Evolutionary conservation across 164 flowering plant species (phyloP).

Genomic region (Buxus sempervirens): DNA sequence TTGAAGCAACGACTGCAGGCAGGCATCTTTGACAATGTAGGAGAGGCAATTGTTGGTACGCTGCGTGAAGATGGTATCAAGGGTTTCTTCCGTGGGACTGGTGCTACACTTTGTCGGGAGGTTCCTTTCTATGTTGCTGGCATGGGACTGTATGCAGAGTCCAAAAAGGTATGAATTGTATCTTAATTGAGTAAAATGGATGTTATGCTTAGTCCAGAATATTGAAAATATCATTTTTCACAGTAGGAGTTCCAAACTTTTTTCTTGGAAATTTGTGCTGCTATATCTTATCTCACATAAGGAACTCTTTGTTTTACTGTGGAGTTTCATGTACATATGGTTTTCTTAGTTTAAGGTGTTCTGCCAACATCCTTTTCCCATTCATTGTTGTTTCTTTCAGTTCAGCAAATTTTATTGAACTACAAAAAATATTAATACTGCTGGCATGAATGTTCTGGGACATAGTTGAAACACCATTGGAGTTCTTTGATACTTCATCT

Average conservation of each 20-base stretch:
- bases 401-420: background rate
- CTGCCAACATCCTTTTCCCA: background rate
- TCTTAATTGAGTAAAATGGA: background rate
- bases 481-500: background rate
- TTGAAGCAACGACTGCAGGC: slow-evolving; percentile 95
- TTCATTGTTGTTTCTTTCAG: background rate
- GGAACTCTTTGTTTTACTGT: background rate
- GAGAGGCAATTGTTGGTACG: slow-evolving; percentile 91
- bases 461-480: background rate
- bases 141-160: slow-evolving; percentile 93
- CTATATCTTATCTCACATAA: no score
- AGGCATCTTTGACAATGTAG: slow-evolving; percentile 87
- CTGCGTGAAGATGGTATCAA: slow-evolving; percentile 84
- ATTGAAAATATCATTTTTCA: no score
- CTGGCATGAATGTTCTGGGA: background rate
- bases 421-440: background rate
- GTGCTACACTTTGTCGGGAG: slow-evolving; percentile 94
- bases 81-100: slow-evolving; percentile 98
- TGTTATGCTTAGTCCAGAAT: no score
- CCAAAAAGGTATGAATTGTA: slow-evolving; percentile 69
- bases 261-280: background rate
- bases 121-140: slow-evolving; percentile 99
- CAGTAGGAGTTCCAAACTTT: no score
- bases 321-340: background rate
- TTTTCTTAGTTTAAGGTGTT: background rate